A percentile compares a stretch with the other conserved stretches of the same genome.
phyloP scores from a whole-genome alignment of 73 alveolate genomes.

The Stentor coeruleus region DNA sequence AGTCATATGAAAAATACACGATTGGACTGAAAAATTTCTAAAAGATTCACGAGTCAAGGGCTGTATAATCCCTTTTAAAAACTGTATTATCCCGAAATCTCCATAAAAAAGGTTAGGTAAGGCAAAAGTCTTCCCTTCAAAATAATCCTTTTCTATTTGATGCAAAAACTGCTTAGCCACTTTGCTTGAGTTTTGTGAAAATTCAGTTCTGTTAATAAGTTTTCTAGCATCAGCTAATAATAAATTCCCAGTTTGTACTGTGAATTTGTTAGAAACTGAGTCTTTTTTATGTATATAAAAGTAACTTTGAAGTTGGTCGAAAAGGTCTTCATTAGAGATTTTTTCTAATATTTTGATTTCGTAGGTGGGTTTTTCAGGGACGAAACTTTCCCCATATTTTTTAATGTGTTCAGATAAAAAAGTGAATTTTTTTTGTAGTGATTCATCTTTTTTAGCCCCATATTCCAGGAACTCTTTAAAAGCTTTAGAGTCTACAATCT shows the following conservation, averaged over 20 bases:
- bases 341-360: no score
- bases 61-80: neutral
- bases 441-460: neutral
- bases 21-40: no score
- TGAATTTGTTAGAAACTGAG: neutral
- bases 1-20: no score
- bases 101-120: neutral
- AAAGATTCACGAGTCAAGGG: no score
- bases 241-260: neutral
- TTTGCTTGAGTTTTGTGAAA: no score
- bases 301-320: neutral
- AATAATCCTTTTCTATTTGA: neutral
- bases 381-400: neutral
- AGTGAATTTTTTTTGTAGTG: no score
- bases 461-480: neutral
- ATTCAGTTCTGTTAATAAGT: no score
- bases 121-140: neutral
- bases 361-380: neutral
- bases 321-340: neutral
- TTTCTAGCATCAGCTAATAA: neutral
- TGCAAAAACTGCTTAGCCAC: no score
- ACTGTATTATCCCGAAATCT: neutral
- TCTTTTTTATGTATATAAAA: no score
- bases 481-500: neutral
- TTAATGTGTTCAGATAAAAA: neutral